These are phyloP conservation scores for Clitopilus passeckerianus DNA, from an alignment of 768 basidiomycete genomes.

Conservation along the genomic window DNA sequence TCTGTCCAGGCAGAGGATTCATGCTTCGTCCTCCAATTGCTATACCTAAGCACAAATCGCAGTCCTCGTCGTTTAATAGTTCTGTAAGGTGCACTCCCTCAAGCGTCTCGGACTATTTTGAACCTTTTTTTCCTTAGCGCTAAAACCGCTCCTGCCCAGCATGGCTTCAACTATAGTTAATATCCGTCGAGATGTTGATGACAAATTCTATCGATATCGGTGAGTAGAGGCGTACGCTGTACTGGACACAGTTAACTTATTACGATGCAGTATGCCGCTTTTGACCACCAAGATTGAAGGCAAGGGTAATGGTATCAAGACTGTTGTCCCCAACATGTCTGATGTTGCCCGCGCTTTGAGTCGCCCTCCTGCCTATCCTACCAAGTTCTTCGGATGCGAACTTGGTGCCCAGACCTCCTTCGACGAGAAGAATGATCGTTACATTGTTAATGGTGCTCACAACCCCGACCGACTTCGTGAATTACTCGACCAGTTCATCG, in stretches of 20 bases:
- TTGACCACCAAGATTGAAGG: slow-evolving; percentile 97
- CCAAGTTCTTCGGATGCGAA: slow-evolving; percentile 99
- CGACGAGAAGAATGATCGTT: slow-evolving; percentile 95
- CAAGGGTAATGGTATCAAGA: slow-evolving; percentile 99
- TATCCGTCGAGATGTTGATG: slow-evolving; percentile 94
- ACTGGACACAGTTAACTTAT: slow-evolving; percentile 6
- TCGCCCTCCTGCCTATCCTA: slow-evolving; percentile 93
- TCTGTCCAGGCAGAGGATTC: slow-evolving; percentile 80
- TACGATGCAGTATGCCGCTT: slow-evolving; percentile 75
- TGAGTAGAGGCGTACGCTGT: slow-evolving; percentile 23
- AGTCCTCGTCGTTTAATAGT: slow-evolving; percentile 45
- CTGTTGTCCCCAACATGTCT: slow-evolving; percentile 97
- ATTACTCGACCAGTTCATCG: slow-evolving; percentile 94
- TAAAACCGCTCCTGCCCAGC: slow-evolving; percentile 55
- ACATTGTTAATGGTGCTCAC: slow-evolving; percentile 98
- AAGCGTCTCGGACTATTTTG: neutral
- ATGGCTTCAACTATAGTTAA: slow-evolving; percentile 90
- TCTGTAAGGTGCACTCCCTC: slow-evolving; percentile 32
- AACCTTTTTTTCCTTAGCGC: slow-evolving; percentile 36
- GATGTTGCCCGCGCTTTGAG: slow-evolving; percentile 95
- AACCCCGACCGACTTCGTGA: slow-evolving; percentile 88
- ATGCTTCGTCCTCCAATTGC: slow-evolving; percentile 88
- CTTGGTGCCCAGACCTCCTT: slow-evolving; percentile 96
- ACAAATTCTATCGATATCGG: slow-evolving; percentile 96
- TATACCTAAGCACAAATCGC: slow-evolving; percentile 63